Base-by-base conservation (phyloP, 345 rosid species). In the Lepidium africanum region DNA sequence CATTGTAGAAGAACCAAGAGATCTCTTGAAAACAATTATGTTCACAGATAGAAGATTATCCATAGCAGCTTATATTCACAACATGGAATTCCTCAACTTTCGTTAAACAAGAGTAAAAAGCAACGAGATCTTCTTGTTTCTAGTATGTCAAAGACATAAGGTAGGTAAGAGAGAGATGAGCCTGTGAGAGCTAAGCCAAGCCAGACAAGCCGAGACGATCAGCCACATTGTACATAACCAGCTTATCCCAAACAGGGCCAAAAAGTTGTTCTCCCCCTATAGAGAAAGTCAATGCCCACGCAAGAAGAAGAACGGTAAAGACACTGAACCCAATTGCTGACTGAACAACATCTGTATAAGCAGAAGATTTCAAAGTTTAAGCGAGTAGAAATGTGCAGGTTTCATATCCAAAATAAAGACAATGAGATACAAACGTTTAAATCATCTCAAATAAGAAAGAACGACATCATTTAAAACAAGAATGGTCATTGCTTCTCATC, bases 271-370 rank as follows among this genome's bases (percentile, higher is more conserved):
- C 89, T 60, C 99, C 97, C 33, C 99, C 99, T 0, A 94, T 81
- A 9, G 86, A 75, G 56, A 94, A 94, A 9, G 96, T 94, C 81
- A 94, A 73, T n/a, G 90, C 97, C 97, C 97, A 94, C 7, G 91
- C 79, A 2, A 64, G 77, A 45, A 91, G 86, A 76, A 89, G 74
- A 65, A 54, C 71, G 0, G 91, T 77, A 43, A 86, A 89, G 67
- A 83, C 65, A 0, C 82, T 50, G 69, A 91, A 86, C n/a, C 97
- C 96, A 48, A 89, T 50, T 5, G 96, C 97, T 50, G 97, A 94
- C 42, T 84, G 73, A 6, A 94, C 73, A 51, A 94, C 83, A 83
- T 94, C 99, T 91, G 65, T 79, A 66, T 2, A 4, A 10, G 35
- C 49, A 47, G 3, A 58, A 64, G 55, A 40, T 37, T 53, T 60